Conservation (phyloP, 805 yeast genomes). For the Candida berthetii region DNA sequence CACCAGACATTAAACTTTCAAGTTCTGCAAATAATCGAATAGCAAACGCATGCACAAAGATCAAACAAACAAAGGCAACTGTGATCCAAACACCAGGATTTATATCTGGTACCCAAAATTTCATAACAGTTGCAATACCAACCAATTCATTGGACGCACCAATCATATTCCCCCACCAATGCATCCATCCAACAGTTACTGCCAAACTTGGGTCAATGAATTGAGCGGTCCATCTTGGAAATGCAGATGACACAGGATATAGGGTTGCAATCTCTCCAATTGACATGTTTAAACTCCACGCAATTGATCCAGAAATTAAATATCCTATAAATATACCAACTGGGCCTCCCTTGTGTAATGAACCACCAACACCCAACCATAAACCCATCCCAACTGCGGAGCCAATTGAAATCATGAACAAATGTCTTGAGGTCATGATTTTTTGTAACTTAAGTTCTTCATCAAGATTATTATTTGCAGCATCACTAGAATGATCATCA, state of each 20-base stretch:
- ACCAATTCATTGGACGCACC: conserved; percentile 26
- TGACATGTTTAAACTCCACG: conserved; percentile 23
- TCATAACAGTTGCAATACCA: conserved; percentile 25
- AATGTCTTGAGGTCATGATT: conserved; percentile 5
- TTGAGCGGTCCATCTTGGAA: conserved; percentile 36
- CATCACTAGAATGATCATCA: too few species aligned
- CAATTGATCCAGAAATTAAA: conserved; percentile 20
- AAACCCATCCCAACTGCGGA: conserved; percentile 9
- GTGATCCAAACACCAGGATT: conserved; percentile 7
- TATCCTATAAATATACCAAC: conserved; percentile 25
- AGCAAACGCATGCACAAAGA: conserved; percentile 3
- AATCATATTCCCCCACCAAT: conserved; percentile 28
- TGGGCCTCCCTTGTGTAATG: conserved; percentile 26
- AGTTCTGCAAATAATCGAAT: conserved; percentile 7
- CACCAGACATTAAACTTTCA: conserved; percentile 11
- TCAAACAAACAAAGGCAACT: conserved; percentile 3
- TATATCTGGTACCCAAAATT: conserved; percentile 24
- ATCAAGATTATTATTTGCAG: too few species aligned
- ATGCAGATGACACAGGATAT: conserved; percentile 24
- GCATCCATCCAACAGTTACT: conserved; percentile 26
- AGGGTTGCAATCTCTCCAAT: conserved; percentile 36
- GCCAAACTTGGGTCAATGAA: conserved; percentile 34
- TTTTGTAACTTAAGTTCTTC: background rate
- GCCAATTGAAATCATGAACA: conserved; percentile 6
- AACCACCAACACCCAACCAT: conserved; percentile 34